These are phyloP conservation scores for Fraxinus baroniana DNA, from an alignment of 305 asterid genomes.

Conservation along the genomic window DNA sequence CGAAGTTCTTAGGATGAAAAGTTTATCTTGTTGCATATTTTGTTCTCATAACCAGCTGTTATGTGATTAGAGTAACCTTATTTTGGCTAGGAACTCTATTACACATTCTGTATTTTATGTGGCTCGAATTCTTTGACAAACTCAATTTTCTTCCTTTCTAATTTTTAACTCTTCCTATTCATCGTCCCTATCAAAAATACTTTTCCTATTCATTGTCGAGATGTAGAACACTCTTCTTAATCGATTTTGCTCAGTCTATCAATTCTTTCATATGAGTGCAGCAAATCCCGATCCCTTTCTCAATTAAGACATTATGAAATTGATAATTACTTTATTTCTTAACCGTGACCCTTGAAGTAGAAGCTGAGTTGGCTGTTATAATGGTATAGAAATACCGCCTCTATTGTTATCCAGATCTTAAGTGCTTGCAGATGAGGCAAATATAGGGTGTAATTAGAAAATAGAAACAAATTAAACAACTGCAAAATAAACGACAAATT, in stretches of 20 bases:
- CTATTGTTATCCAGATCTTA: neutral
- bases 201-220: neutral
- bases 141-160: neutral
- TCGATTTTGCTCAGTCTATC: neutral
- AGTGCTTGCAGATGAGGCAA: neutral
- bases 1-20: neutral
- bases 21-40: neutral
- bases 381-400: neutral
- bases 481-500: too few relatives aligned
- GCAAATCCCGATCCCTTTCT: neutral
- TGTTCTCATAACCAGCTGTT: neutral
- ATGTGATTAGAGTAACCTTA: neutral
- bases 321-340: neutral
- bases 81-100: neutral
- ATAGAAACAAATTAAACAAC: neutral
- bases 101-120: neutral
- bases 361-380: neutral
- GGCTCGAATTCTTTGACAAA: neutral
- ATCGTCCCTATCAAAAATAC: too few relatives aligned
- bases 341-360: neutral
- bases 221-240: neutral
- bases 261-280: neutral
- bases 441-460: neutral
- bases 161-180: neutral
- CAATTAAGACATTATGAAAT: neutral